Evolutionary conservation across 163 green algal species (phyloP), one percentile per base, ranked within the genome.

Genomic region (Prototheca stagnorum): DNA sequence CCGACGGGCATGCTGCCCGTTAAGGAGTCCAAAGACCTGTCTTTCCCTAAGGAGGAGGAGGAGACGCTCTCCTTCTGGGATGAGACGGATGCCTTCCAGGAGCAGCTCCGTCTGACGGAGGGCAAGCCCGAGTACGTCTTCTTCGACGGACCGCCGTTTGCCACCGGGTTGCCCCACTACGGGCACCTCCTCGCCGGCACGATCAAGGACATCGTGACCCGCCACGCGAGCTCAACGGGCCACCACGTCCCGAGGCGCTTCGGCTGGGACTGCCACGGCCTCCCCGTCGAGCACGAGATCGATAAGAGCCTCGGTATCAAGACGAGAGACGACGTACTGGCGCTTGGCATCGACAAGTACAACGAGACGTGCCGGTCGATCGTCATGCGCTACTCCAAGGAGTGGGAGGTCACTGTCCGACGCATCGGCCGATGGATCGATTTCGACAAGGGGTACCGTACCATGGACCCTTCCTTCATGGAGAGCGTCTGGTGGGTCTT

Each of bases 401-500:
- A 99, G 56, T 99, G 91, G 91, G 76, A 92, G 63, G 74, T 68
- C 43, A 95, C 84, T 3, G 78, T 98, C 33, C 75, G 72, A 36
- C 74, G 91, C 23, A 62, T 95, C 23, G 91, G 91, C 1, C 78
- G 91, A 27, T 99, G 91, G 91, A 98, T 99, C 59, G 90, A 98
- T 67, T 99, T 99, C 56, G 58, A 53, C 50, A 94, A 97, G 53
- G 90, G 94, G 64, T 99, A 99, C 81, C 97, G 97, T 64, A 99
- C 91, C 2, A 56, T 99, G 52, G 81, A 99, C 72, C 71, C 79
- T 0, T 64, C 50, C 1, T 99, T 93, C 73, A 99, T 99, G 91
- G 89, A 98, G 76, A 83, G 55, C 26, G 84, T 97, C 33, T 99
- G 91, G 91, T 99, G 91, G 90, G 90, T 95, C 12, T 99, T 99